These are phyloP conservation scores for Imleria badia DNA, from an alignment of 768 basidiomycete genomes.

Conservation along the genomic window DNA sequence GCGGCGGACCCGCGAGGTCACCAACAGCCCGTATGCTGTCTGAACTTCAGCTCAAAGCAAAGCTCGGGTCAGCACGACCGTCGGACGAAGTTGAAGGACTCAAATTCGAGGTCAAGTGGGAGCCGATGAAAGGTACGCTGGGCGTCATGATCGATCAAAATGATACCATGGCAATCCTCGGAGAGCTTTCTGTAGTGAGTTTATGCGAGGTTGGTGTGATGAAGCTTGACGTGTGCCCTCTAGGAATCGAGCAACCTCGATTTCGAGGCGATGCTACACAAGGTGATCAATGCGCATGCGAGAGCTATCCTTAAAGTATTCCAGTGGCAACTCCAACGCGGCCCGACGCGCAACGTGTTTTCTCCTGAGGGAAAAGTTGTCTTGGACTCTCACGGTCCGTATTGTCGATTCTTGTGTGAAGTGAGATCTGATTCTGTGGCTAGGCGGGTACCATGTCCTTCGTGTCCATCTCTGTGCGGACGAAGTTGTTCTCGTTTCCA, in stretches of 20 bases:
- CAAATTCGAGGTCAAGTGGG: constrained; percentile 74
- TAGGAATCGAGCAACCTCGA: constrained; percentile 71
- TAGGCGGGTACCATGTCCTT: constrained; percentile 58
- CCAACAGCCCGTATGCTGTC: constrained; percentile 55
- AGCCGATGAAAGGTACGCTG: constrained; percentile 65
- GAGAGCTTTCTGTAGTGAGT: constrained; percentile 59
- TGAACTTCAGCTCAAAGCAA: constrained; percentile 62
- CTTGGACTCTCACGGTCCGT: constrained; percentile 55
- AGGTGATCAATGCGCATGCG: constrained; percentile 65
- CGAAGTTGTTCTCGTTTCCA: constrained; percentile 70
- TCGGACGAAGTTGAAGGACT: constrained; percentile 78
- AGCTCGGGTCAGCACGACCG: constrained; percentile 51
- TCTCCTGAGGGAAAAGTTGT: constrained; percentile 58
- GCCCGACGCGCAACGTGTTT: constrained; percentile 55
- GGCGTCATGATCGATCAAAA: constrained; percentile 55
- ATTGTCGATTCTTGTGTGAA: background rate
- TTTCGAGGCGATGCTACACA: constrained; percentile 66
- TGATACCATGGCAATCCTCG: constrained; percentile 42
- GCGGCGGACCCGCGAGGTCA: constrained; percentile 50
- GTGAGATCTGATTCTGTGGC: constrained; percentile 2
- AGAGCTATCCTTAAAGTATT: constrained; percentile 58
- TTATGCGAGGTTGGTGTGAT: background rate
- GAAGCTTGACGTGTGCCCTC: background rate
- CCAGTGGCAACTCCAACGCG: constrained; percentile 52
- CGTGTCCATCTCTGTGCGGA: constrained; percentile 73